Evolutionary conservation across 768 basidiomycete genomes (phyloP).

Genomic region (Suillus tomentosus): DNA sequence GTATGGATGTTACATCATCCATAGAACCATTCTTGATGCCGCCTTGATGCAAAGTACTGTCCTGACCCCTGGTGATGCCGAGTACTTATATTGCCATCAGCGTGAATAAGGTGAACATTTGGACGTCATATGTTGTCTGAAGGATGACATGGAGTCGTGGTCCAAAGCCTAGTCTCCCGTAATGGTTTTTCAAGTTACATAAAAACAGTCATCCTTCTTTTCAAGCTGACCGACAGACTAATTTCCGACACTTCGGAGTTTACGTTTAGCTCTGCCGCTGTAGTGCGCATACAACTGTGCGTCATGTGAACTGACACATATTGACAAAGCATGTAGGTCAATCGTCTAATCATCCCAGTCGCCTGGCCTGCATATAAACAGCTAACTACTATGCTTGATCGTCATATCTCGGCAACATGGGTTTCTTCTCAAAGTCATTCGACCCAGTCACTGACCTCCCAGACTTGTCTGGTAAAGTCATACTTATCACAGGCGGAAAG

Average conservation of each 20-base stretch:
- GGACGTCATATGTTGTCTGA: no score
- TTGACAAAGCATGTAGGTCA: not conserved
- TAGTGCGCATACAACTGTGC: no score
- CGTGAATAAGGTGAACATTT: not conserved
- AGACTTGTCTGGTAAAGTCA: constrained; percentile 52
- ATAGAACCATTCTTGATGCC: no score
- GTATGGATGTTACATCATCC: not conserved
- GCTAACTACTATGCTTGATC: not conserved
- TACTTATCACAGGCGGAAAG: constrained; percentile 61
- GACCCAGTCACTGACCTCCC: constrained; percentile 43
- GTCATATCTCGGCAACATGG: constrained; percentile 13
- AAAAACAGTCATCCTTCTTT: no score
- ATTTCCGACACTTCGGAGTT: no score
- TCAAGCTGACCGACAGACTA: no score
- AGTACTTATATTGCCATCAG: not conserved
- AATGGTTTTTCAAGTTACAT: no score
- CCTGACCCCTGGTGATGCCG: not conserved
- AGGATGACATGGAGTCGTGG: no score
- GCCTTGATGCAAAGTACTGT: no score
- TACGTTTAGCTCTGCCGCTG: no score
- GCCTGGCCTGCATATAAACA: not conserved
- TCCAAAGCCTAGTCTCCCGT: no score
- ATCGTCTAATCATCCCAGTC: not conserved
- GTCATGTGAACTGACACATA: no score
- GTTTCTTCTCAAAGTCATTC: constrained; percentile 32